These are phyloP conservation scores for Penicillium angulare DNA, from an alignment of 495 filamentous ascomycete species.

Conservation along the genomic window DNA sequence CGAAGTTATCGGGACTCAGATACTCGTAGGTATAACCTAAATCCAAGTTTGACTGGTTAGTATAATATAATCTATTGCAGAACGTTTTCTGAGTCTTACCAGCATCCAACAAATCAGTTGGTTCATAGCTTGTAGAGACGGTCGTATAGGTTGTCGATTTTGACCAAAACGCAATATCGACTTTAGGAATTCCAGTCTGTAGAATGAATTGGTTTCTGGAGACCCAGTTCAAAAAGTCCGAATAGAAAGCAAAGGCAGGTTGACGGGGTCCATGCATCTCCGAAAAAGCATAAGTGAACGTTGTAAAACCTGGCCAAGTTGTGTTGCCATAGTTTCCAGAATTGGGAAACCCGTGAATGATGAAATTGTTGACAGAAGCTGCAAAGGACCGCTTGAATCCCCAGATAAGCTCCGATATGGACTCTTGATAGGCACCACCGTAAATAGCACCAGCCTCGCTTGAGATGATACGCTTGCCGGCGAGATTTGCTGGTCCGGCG, in stretches of 20 bases:
- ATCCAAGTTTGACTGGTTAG: not conserved
- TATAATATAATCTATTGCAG: not conserved
- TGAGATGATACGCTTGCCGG: slow-evolving; percentile 37
- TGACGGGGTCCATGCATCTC: slow-evolving; percentile 43
- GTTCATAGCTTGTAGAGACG: not conserved
- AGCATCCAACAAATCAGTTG: not conserved
- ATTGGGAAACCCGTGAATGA: slow-evolving; percentile 47
- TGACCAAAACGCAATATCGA: slow-evolving; percentile 42
- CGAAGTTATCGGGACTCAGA: slow-evolving; percentile 47
- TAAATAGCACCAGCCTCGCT: slow-evolving; percentile 37
- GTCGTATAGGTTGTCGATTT: not conserved
- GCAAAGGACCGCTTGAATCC: slow-evolving; percentile 32
- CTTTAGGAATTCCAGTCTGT: slow-evolving; percentile 38
- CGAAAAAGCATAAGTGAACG: slow-evolving; percentile 43
- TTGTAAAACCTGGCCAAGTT: slow-evolving; percentile 49
- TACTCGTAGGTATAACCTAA: slow-evolving; percentile 51
- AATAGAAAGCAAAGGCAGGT: slow-evolving; percentile 43
- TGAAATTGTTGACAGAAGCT: slow-evolving; percentile 44
- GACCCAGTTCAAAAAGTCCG: slow-evolving; percentile 38
- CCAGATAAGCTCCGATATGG: slow-evolving; percentile 24
- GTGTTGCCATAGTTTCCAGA: slow-evolving; percentile 38
- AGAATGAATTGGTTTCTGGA: slow-evolving; percentile 36
- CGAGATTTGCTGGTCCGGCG: slow-evolving; percentile 40
- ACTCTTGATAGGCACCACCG: slow-evolving; percentile 27
- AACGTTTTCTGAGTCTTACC: not conserved